Base-by-base conservation (phyloP, 2,329 filamentous ascomycete species). In the Epichloe festucae region DNA sequence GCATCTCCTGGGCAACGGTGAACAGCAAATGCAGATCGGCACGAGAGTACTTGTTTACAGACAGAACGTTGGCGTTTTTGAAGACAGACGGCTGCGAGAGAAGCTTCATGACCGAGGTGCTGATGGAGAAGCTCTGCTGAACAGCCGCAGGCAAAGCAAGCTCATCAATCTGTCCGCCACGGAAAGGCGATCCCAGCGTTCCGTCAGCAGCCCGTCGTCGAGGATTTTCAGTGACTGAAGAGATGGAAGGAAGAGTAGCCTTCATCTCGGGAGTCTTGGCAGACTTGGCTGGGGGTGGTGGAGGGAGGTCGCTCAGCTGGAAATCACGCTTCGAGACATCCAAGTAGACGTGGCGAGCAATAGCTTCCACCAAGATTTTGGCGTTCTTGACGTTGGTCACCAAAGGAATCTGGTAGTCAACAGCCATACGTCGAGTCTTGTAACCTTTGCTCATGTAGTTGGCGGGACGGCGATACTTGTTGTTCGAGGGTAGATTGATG, bases 301-400 rank as follows among this genome's bases (percentile, higher is more conserved):
- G 72, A 3, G 84, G 87, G 57, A 82, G 79, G 66, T 90, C 85
- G 70, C 93, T 96, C 46, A 89, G 91, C 73, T 95, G 89, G 70
- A 85, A 95, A 70, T 98, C 93, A 52, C 90, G 82, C 57, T 82
- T 84, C 64, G 82, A 81, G 52, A 98, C 82, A 39, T 87, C 82
- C 50, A 98, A 77, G 59, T 90, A 83, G 64, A 89, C 95, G 67
- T 94, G 85, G 53, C 91, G 84, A 52, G 89, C 84, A 57, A 98
- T 87, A 21, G 91, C 93, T 72, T 98, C 93, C 50, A 98, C 85
- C 49, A 98, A 73, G 54, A 98, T 88, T 77, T 97, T 98, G 54
- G 93, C 93, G 65, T 96, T 97, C 79, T 98, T 98, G 68, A 98
- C 93, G 62, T 98, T 98, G 51, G 93, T 98, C 17, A 98, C 91